These are phyloP conservation scores for Lepraria neglecta DNA, from an alignment of 495 filamentous ascomycete species.

Conservation along the genomic window DNA sequence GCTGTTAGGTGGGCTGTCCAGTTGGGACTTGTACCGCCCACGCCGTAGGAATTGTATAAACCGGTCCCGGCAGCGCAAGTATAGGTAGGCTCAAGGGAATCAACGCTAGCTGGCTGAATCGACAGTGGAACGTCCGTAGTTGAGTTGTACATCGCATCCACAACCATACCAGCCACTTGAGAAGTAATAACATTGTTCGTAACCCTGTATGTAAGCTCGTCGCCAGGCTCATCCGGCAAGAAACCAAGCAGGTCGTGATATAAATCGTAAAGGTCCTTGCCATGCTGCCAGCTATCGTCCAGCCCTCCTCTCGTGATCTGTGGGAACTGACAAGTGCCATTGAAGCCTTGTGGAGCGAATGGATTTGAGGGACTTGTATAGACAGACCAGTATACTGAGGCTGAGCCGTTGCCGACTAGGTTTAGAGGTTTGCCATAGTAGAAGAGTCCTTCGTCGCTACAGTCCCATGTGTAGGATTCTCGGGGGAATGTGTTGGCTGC, in stretches of 20 bases:
- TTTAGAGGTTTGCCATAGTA: slow-evolving; percentile 48
- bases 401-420: slow-evolving; percentile 35
- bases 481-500: slow-evolving; percentile 59
- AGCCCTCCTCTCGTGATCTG: slow-evolving; percentile 61
- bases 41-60: slow-evolving; percentile 44
- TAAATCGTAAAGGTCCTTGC: slow-evolving; percentile 55
- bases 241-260: slow-evolving; percentile 56
- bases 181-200: slow-evolving; percentile 66
- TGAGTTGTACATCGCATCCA: slow-evolving; percentile 51
- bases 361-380: slow-evolving; percentile 52
- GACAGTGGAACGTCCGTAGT: slow-evolving; percentile 38
- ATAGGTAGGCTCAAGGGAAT: slow-evolving; percentile 61
- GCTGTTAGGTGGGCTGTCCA: slow-evolving; percentile 56
- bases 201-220: slow-evolving; percentile 50
- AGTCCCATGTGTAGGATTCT: slow-evolving; percentile 60
- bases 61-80: slow-evolving; percentile 43
- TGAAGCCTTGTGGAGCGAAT: slow-evolving; percentile 50
- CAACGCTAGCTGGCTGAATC: slow-evolving; percentile 45
- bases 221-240: slow-evolving; percentile 43
- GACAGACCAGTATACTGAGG: slow-evolving; percentile 51
- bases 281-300: slow-evolving; percentile 61
- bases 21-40: slow-evolving; percentile 35
- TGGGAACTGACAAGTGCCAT: slow-evolving; percentile 63
- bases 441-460: slow-evolving; percentile 54
- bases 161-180: slow-evolving; percentile 60